Base-by-base conservation (phyloP, 1,284 basidiomycete genomes). In the Rhodotorula glutinis region DNA sequence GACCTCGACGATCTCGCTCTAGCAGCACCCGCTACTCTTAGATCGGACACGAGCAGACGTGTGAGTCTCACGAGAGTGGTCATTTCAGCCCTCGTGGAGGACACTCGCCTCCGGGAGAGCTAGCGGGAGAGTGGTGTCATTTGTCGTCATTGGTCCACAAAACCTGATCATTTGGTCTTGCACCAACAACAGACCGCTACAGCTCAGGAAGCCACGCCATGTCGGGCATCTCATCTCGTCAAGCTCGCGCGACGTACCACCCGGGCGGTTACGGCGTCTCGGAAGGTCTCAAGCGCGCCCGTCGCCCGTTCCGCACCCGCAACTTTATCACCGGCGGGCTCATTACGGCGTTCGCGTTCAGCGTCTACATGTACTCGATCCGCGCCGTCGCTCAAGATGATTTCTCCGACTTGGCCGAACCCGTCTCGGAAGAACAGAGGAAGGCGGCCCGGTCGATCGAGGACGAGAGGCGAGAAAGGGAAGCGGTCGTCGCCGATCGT, bases 361-460 rank as follows among this genome's bases (percentile, higher is more conserved):
- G 87, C 54, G 87, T 96, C 23, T 98, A 92, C 85, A 84, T 86
- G 14, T 98, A 97, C 80, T 94, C 92, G 21, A 94, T 98, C 77
- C 85, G 86, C 52, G 92, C 92, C 17, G 92, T 96, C 66, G 91
- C 89, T 78, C 92, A 96, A 77, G 93, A 96, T 76, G 87, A 89
- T 65, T 95, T 95, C 77, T 64, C 69, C 55, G 75, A 76, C 71
- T 60, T 76, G 33, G 69, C 61, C 44, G 30, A 67, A 13, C 70
- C 73, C 25, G 33, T 63, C 21, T 56, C 43, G 25, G 64, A 62
- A 11, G 62, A 61, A 14, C 53, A 67, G 52, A 44, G 67, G n/a
- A 41, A 30, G 44, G 33, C 30, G 23, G 53, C 62, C 25, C 43
- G 47, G 25, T 57, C 58, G 46, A 66, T 73, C 66, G 72, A 73